Evolutionary conservation across 83 land plant species (phyloP).

Genomic region (Diphasiastrum complanatum): DNA sequence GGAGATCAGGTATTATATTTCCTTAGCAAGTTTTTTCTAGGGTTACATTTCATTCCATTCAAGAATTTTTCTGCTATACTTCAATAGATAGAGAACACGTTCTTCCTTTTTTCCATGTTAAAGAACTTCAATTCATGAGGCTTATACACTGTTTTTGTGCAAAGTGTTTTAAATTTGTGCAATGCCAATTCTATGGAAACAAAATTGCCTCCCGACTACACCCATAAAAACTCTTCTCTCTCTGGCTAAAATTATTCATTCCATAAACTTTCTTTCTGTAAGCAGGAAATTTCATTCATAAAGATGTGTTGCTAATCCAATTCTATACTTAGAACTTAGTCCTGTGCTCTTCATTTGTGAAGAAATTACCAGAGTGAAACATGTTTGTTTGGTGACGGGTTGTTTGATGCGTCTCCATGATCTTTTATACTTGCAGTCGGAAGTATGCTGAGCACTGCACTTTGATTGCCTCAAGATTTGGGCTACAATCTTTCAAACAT

Average conservation of each 20-base stretch:
- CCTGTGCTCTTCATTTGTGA: too few species aligned
- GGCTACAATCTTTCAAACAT: conserved; percentile 62
- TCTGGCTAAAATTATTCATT: too few species aligned
- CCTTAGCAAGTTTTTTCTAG: background rate
- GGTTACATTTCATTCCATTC: background rate
- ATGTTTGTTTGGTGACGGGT: too few species aligned
- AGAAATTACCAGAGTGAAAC: too few species aligned
- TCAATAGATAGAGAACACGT: background rate
- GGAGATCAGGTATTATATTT: conserved; percentile 91
- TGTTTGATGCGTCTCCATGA: background rate
- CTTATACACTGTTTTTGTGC: background rate
- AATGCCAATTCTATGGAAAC: too few species aligned
- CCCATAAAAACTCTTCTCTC: too few species aligned
- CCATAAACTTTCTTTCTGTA: too few species aligned
- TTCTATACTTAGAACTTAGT: too few species aligned
- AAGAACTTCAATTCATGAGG: background rate
- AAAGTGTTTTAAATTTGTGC: too few species aligned
- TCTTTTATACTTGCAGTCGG: conserved; percentile 41
- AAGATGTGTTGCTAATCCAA: too few species aligned
- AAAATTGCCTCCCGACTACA: too few species aligned
- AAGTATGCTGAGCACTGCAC: conserved; percentile 95
- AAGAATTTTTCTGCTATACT: background rate
- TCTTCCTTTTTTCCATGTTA: background rate
- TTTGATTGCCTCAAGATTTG: conserved; percentile 75
- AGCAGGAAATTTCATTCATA: too few species aligned